Conservation (phyloP, 768 basidiomycete genomes). For the Trichaptum fuscoviolaceum region DNA sequence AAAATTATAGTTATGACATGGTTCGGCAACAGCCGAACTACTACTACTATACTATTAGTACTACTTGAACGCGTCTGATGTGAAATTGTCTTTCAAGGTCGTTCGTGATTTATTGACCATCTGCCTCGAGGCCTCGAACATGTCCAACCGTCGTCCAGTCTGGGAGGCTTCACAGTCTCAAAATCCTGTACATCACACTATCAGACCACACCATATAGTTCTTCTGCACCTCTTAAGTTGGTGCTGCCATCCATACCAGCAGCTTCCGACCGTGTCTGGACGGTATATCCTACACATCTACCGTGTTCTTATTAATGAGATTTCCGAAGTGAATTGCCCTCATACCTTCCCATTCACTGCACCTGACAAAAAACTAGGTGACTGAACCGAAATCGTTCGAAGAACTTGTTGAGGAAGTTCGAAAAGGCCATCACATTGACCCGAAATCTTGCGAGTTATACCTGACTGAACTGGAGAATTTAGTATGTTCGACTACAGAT, state of each 20-base stretch:
- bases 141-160: no score
- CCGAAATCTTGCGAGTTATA: conserved; percentile 6
- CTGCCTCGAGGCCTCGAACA: no score
- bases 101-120: no score
- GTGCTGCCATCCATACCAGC: conserved; percentile 59
- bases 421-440: conserved; percentile 40
- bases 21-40: no score
- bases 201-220: conserved; percentile 74
- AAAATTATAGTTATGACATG: no score
- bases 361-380: conserved; percentile 37
- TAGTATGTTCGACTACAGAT: no score
- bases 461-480: no score
- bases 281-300: conserved; percentile 58
- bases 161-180: no score
- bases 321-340: conserved; percentile 55
- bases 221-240: conserved; percentile 50
- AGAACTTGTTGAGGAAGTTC: conserved; percentile 42
- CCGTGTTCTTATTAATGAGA: conserved; percentile 62
- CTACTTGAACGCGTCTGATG: no score
- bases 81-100: no score
- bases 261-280: conserved; percentile 44
- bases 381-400: conserved; percentile 52
- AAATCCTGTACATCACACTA: background rate
- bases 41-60: no score
- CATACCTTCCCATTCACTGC: conserved; percentile 8